Conservation (phyloP, 2,329 filamentous ascomycete genomes). For the Aureobasidium sp. region DNA sequence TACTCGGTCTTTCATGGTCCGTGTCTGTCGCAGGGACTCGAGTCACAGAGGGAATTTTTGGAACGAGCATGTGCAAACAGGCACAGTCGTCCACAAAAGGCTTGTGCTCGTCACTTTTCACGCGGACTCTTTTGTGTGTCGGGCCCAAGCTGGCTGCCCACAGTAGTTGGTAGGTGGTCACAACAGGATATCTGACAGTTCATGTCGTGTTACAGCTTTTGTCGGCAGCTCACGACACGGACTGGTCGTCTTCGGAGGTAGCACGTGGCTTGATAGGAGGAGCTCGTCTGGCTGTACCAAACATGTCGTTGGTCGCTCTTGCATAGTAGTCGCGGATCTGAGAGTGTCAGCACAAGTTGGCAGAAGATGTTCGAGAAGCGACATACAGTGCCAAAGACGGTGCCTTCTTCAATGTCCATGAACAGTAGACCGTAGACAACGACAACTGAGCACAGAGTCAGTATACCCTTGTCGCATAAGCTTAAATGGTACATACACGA, state of each 20-base stretch:
- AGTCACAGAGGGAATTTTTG: neutral
- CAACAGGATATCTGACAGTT: neutral
- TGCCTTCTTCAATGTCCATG: slow-evolving; percentile 13
- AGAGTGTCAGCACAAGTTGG: neutral
- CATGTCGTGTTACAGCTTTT: neutral
- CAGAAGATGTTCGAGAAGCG: too few species aligned
- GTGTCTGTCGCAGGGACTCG: neutral
- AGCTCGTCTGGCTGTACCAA: neutral
- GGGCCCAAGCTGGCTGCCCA: neutral
- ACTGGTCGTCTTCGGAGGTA: neutral
- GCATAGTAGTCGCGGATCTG: slow-evolving; percentile 6
- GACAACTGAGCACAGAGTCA: slow-evolving; percentile 10
- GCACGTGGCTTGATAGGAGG: neutral
- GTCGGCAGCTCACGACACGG: neutral
- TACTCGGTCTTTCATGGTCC: neutral
- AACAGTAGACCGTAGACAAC: slow-evolving; percentile 14
- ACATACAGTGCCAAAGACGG: slow-evolving; percentile 15
- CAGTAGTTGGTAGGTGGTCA: neutral
- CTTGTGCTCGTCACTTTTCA: neutral
- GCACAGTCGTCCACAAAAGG: neutral
- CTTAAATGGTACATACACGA: slow-evolving; percentile 42
- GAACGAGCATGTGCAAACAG: neutral
- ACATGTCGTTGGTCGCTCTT: slow-evolving; percentile 11
- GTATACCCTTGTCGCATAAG: neutral
- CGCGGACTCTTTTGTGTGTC: neutral